Base-by-base conservation (phyloP, 305 asterid genomes). In the Fraxinus latifolia region DNA sequence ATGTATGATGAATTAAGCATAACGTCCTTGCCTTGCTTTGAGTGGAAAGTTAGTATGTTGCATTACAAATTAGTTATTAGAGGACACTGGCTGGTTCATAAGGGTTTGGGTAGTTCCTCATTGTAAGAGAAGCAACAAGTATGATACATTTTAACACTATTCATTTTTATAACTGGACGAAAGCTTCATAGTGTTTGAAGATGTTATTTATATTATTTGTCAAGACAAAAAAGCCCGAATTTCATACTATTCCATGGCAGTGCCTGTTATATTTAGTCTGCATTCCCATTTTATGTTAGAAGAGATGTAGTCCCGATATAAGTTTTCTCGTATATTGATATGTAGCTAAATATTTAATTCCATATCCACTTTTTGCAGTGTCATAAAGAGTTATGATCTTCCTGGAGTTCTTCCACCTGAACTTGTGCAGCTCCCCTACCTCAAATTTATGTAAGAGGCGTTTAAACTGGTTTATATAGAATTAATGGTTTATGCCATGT, bases 341-440 rank as follows among this genome's bases (percentile, higher is more conserved):
- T 25, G 17, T 15, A 65, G 33, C 72, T 65, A 7, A 65, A 65
- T 65, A 9, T 19, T 32, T 70, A 21, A 36, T 70, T 33, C 78
- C 23, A 23, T 80, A 29, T 73, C 58, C 36, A 31, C 76, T 77
- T 70, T 25, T 89, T 68, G 90, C 95, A 94, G 99, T 82, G 91
- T 83, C 83, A 85, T 96, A 5, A 95, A 95, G 88, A 53, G 92
- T 88, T 87, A 82, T 82, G 89, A 85, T 90, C 95, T 96, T 82
- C 91, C 95, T n/a, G 99, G 99, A 84, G 83, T 82, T 79, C 97
- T 94, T 87, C 97, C 98, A 5, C 81, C 84, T 60, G 87, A 86
- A 79, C 82, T 91, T 78, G 80, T 74, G 81, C 85, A 88, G 80
- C 96, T 96, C 85, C 95, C 94, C 11, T 85, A 93, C 83, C 91